Evolutionary conservation across 495 filamentous ascomycete genomes (phyloP).

Genomic region (Astrothelium subdiscretum): DNA sequence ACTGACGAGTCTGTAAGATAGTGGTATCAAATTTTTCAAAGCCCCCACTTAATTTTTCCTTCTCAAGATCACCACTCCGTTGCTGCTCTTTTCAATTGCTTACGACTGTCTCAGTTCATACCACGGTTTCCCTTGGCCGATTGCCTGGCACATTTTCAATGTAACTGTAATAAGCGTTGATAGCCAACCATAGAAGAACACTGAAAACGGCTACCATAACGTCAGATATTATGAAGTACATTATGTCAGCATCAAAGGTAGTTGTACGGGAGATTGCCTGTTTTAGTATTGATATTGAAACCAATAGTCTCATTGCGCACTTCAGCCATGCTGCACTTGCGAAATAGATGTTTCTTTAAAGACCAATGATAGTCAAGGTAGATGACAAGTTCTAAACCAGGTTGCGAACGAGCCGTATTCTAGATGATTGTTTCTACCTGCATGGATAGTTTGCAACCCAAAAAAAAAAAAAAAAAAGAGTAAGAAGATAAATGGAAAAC

Average conservation of each 20-base stretch:
- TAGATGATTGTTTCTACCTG: not conserved
- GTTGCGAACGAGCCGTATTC: not conserved
- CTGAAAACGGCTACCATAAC: not conserved
- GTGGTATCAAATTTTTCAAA: not conserved
- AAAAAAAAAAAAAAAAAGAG: too few relatives aligned
- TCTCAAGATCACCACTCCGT: constrained; percentile 17
- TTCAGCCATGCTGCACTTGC: not conserved
- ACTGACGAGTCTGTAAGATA: too few relatives aligned
- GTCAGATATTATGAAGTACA: not conserved
- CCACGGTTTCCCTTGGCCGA: not conserved
- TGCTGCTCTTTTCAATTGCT: not conserved
- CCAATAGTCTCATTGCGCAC: not conserved
- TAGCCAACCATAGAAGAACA: not conserved
- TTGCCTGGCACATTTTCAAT: not conserved
- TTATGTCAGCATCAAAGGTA: not conserved
- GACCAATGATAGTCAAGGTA: not conserved
- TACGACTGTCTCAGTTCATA: not conserved
- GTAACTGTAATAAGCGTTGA: not conserved
- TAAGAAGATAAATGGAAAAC: too few relatives aligned
- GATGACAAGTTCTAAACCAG: not conserved
- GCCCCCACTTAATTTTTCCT: not conserved
- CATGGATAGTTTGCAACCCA: not conserved
- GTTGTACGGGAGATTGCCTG: not conserved
- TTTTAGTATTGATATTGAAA: not conserved
- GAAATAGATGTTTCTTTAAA: not conserved